phyloP scores from a whole-genome alignment of 139 green algal species.

The Pleodorina starrii region DNA sequence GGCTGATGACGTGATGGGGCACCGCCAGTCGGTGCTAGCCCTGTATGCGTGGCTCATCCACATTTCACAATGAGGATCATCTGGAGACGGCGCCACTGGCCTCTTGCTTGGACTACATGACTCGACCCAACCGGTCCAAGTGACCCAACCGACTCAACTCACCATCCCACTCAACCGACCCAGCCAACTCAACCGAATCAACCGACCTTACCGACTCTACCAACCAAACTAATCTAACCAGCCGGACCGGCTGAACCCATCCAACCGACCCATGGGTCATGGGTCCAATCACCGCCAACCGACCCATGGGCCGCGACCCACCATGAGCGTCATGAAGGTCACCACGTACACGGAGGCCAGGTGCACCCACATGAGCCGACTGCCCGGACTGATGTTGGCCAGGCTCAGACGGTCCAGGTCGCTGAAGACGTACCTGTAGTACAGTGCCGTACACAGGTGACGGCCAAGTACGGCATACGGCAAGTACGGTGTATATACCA shows the following conservation, averaged over 20 bases:
- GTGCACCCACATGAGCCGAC: slow-evolving; percentile 65
- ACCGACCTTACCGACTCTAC: too few relatives aligned
- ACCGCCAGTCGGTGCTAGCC: neutral
- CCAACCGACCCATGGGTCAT: neutral
- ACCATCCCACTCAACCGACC: neutral
- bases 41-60: neutral
- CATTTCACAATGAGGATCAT: neutral
- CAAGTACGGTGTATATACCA: too few relatives aligned
- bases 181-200: too few relatives aligned
- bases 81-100: neutral
- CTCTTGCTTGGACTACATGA: too few relatives aligned
- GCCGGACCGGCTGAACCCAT: neutral
- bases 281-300: neutral
- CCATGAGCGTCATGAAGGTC: slow-evolving; percentile 57
- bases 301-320: slow-evolving; percentile 2
- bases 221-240: too few relatives aligned
- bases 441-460: too few relatives aligned
- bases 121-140: neutral
- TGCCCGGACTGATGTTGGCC: slow-evolving; percentile 59
- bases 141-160: neutral
- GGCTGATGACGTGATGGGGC: too few relatives aligned
- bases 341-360: slow-evolving; percentile 68
- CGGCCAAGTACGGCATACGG: too few relatives aligned
- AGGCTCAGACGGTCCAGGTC: slow-evolving; percentile 54
- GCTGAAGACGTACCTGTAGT: slow-evolving; percentile 42